Evolutionary conservation across 768 basidiomycete genomes (phyloP), one percentile per base, ranked within the genome.

Genomic region (Podaxis sp.): DNA sequence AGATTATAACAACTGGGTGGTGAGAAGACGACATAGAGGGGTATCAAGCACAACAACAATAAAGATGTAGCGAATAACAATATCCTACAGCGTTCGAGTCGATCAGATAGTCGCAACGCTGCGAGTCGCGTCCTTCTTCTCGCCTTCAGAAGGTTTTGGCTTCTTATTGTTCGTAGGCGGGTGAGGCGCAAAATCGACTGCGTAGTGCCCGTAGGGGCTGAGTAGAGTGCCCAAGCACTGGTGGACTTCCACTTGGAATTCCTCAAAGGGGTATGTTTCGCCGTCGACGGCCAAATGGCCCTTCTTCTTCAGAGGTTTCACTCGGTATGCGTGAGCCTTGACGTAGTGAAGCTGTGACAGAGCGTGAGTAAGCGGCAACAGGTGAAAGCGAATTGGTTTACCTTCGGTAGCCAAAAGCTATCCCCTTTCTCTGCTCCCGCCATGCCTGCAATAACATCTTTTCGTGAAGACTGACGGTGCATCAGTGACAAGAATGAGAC

Each of bases 201-300:
- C 85, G 65, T 88, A 92, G 63, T 75, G 74, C 13, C 87, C 87
- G 64, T 81, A 72, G 27, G 84, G 83, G 67, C 89, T 91, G 11
- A 92, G 73, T 29, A 91, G 70, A 0, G 85, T 88, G 22, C 82
- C 90, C 25, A 91, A 72, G 12, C 83, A 81, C n/a, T 76, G 78
- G 66, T 91, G 86, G 9, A 89, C 86, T 72, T 94, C 91, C 2
- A 94, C 85, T 66, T 90, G 82, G 69, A 85, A 94, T 68, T 87
- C 84, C 69, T 86, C 80, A 65, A 90, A 89, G 9, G 89, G 89
- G 67, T 84, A 88, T 4, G 75, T 68, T 74, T 96, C 94, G 7
- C 94, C 94, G 66, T 96, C 94, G 17, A 96, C 79, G 13, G 89
- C 78, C 17, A 94, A 68, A 66, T 76, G 74, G 2, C 89, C 89